Base-by-base conservation (phyloP, 495 filamentous ascomycete species). In the Podospora pseudopauciseta region DNA sequence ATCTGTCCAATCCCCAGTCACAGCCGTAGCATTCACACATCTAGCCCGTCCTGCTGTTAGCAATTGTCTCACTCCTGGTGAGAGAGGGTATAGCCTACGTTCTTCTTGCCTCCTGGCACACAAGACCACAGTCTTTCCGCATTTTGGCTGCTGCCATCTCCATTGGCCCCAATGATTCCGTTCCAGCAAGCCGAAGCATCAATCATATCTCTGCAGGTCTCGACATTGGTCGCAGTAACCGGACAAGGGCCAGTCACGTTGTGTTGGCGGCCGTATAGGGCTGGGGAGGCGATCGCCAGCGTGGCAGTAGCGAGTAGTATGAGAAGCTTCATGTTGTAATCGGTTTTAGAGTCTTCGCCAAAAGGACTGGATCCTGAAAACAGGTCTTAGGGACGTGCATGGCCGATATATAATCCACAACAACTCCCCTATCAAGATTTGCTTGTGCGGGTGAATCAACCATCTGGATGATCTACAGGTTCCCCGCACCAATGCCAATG, bases 21-120 rank as follows among this genome's bases (percentile, higher is more conserved):
- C 61, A 63, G 1, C 61, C 61, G 49, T 63, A 63, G 32, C 61
- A 63, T 49, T 63, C 61, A n/a, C 61, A 63, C 61, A 63, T 63
- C 61, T 63, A 58, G 32, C 32, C 32, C 26, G 26, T 5, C 9
- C 11, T 23, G 16, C 13, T 9, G 59, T 61, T 28, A 61, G 32
- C 23, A 32, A 5, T 32, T 15, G 23, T 62, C 23, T 18, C 6
- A 26, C 11, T 58, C 16, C n/a, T 23, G 0, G 1, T 19, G 5
- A 20, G 18, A 58, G 4, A 4, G 55, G n/a, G 23, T 7, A 5
- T n/a, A 58, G 9, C 27, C 18, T 63, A 63, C 61, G 32, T 63
- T 63, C 32, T 63, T 63, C 61, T 63, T 63, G 5, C 61, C 61
- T 32, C 61, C 61, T 16, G 61, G 61, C 16, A 63, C 61, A 19